These are phyloP conservation scores for Lavandula angustifolia DNA, from an alignment of 257 asterid genomes.

Conservation along the genomic window DNA sequence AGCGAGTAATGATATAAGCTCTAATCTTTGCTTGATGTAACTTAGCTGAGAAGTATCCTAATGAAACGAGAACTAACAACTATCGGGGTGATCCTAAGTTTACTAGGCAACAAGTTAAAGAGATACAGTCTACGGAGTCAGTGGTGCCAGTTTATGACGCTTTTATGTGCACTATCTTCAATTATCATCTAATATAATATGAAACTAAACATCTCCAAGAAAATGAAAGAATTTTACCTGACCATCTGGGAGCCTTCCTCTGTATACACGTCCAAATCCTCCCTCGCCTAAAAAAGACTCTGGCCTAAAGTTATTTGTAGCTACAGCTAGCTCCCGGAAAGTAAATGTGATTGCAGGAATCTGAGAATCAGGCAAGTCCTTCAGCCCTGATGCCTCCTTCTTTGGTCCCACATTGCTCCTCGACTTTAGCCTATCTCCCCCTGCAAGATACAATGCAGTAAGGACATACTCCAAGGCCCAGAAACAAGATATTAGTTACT, in stretches of 20 bases:
- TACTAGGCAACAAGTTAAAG: neutral
- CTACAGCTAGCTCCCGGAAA: constrained; percentile 91
- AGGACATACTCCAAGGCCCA: neutral
- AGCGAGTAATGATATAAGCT: neutral
- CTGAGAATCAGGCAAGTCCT: constrained; percentile 70
- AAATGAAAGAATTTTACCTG: constrained; percentile 56
- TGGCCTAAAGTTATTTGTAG: constrained; percentile 78
- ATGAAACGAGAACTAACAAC: neutral
- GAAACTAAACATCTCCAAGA: neutral
- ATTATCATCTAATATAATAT: neutral
- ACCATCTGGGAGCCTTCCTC: constrained; percentile 71
- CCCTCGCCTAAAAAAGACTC: constrained; percentile 97
- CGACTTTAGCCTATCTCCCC: constrained; percentile 73
- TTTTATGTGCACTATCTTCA: neutral
- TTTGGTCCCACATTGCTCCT: constrained; percentile 55
- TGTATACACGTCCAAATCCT: constrained; percentile 92
- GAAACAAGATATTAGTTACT: neutral
- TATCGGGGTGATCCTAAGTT: neutral
- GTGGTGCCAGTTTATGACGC: neutral
- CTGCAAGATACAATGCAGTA: constrained; percentile 41
- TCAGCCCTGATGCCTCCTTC: constrained; percentile 58
- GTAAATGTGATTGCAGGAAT: constrained; percentile 96
- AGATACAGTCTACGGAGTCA: neutral
- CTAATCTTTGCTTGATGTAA: neutral
- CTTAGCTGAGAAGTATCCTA: neutral